Percentiles rank a stretch among this genome's conserved stretches.
phyloP scores from a whole-genome alignment of 371 early-diverging fungal genomes.

The Fennellomyces sp. region DNA sequence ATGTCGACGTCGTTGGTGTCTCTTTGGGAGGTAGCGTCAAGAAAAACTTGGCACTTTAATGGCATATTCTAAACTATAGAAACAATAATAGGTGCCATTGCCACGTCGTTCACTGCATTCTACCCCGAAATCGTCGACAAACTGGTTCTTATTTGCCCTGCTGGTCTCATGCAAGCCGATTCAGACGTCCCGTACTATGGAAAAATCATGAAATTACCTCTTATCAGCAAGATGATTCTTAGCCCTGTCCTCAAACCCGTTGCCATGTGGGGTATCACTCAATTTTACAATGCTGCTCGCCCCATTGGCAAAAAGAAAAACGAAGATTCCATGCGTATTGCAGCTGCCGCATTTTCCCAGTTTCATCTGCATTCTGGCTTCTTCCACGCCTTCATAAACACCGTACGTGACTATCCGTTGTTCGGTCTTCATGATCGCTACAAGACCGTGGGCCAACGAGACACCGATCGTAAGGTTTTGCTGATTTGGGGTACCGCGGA shows the following conservation, averaged over 20 bases:
- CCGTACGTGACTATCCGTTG: conserved; percentile 45
- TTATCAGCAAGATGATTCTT: conserved; percentile 6
- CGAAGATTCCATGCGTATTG: conserved; percentile 6
- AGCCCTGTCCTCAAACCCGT: conserved; percentile 15
- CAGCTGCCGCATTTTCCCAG: conserved; percentile 27
- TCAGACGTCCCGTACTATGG: conserved; percentile 32
- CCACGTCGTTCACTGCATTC: conserved; percentile 50
- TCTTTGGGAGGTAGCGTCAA: conserved; percentile 61
- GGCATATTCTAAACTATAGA: too few species aligned
- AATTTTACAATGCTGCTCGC: conserved; percentile 14
- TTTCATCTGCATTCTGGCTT: conserved; percentile 51
- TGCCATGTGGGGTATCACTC: conserved; percentile 9
- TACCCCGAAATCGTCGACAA: conserved; percentile 54
- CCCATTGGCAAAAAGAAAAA: conserved; percentile 3
- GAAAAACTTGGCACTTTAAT: too few species aligned
- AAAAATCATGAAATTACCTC: conserved; percentile 23
- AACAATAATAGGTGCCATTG: conserved; percentile 41
- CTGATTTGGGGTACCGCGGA: conserved; percentile 56
- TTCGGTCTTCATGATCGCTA: conserved; percentile 32
- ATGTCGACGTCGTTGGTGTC: conserved; percentile 45
- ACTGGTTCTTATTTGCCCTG: conserved; percentile 56
- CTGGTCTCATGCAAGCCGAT: conserved; percentile 43
- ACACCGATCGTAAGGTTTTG: conserved; percentile 20
- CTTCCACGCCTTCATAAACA: conserved; percentile 42
- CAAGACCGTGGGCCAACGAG: conserved; percentile 29